Conservation (phyloP, 805 yeast species). For the Ogataea nonfermentans region DNA sequence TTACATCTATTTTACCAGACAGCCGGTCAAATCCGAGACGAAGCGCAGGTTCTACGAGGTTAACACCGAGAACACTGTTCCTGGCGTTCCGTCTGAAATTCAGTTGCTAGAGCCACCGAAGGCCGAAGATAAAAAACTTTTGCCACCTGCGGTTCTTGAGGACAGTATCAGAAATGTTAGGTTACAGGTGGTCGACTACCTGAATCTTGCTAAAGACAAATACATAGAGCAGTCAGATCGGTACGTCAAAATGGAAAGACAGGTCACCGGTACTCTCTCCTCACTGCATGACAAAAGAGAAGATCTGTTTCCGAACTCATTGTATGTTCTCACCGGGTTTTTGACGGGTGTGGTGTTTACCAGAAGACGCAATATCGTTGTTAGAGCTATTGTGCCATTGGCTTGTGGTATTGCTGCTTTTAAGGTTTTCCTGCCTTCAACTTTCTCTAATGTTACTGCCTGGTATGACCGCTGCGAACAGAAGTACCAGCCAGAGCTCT, state of each 20-base stretch:
- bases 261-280: conserved; percentile 60
- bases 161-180: conserved; percentile 47
- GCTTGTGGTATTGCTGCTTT: conserved; percentile 63
- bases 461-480: conserved; percentile 63
- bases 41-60: conserved; percentile 31
- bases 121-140: conserved; percentile 19
- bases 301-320: conserved; percentile 65
- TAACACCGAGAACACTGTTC: conserved; percentile 17
- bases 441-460: conserved; percentile 58
- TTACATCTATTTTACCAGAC: background rate
- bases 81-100: conserved; percentile 23
- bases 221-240: conserved; percentile 48
- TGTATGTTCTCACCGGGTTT: conserved; percentile 67
- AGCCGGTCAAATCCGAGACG: conserved; percentile 19
- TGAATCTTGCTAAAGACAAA: conserved; percentile 36
- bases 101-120: conserved; percentile 14
- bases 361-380: conserved; percentile 58
- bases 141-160: conserved; percentile 39
- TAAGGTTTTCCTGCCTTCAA: conserved; percentile 67
- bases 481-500: conserved; percentile 58
- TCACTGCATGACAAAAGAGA: conserved; percentile 63
- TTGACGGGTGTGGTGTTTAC: conserved; percentile 72
- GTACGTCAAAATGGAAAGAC: conserved; percentile 59
- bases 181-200: conserved; percentile 36
- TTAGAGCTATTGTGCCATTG: conserved; percentile 57